A percentile compares a stretch with the other conserved stretches of the same genome.
These are phyloP conservation scores for Mercurialis annua DNA, from an alignment of 345 rosid species.

Conservation along the genomic window DNA sequence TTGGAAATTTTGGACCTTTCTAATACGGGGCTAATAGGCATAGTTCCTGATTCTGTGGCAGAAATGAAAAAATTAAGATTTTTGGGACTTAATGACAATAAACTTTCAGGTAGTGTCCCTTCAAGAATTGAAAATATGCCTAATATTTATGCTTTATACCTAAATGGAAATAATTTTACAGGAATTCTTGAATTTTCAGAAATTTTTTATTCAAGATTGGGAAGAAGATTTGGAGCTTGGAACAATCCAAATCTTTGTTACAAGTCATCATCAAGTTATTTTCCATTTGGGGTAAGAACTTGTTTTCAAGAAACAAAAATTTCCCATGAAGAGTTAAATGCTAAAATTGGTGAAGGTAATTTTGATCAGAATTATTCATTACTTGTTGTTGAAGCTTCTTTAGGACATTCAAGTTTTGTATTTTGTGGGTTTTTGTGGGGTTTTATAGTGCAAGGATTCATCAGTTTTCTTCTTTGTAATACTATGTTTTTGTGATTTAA, in stretches of 20 bases:
- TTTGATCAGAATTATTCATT: no score
- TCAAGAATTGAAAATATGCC: conserved; percentile 19
- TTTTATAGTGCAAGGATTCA: no score
- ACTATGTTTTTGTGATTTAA: no score
- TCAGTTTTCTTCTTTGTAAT: no score
- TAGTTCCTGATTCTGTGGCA: conserved; percentile 28
- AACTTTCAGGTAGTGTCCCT: conserved; percentile 28
- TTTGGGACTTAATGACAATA: conserved; percentile 33
- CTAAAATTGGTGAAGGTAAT: neutral
- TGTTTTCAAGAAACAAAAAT: conserved; percentile 10
- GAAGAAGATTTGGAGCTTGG: conserved; percentile 39
- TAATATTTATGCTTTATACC: conserved; percentile 25
- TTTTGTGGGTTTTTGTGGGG: no score
- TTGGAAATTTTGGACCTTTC: conserved; percentile 34
- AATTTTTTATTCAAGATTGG: conserved; percentile 31
- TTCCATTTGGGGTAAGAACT: conserved; percentile 25
- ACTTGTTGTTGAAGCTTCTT: no score
- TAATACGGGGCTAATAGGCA: conserved; percentile 25
- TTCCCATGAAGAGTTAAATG: no score
- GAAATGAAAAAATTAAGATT: conserved; percentile 26
- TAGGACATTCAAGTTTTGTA: no score
- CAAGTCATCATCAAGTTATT: neutral
- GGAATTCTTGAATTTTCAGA: conserved; percentile 30
- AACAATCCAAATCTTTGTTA: conserved; percentile 36
- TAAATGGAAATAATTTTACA: conserved; percentile 34